These are phyloP conservation scores for Sphagnurus paluster DNA, from an alignment of 1,284 basidiomycete species.

Conservation along the genomic window DNA sequence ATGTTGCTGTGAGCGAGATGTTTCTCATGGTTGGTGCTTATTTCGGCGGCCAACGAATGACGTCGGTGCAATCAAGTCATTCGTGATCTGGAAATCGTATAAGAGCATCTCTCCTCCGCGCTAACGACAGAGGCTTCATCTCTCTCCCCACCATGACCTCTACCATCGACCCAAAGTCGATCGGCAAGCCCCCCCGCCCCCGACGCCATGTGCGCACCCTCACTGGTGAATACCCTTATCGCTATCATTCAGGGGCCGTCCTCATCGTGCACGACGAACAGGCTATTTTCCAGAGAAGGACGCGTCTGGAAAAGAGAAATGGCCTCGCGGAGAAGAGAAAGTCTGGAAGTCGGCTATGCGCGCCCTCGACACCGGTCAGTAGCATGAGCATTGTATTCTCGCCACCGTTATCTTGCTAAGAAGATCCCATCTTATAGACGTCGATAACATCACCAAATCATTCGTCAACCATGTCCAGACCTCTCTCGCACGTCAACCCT, in stretches of 20 bases:
- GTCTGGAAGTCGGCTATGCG: constrained; percentile 75
- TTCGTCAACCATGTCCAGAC: constrained; percentile 87
- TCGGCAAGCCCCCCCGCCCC: constrained; percentile 56
- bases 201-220: constrained; percentile 74
- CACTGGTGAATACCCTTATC: constrained; percentile 49
- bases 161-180: constrained; percentile 63
- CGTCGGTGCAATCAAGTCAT: constrained; percentile 5
- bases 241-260: neutral
- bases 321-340: constrained; percentile 82
- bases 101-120: constrained; percentile 5
- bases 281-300: constrained; percentile 78
- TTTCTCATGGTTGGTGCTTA: neutral
- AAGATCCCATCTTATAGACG: constrained; percentile 45
- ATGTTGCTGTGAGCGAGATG: too few relatives aligned
- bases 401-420: constrained; percentile 3
- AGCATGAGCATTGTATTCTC: constrained; percentile 2
- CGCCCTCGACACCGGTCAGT: constrained; percentile 56
- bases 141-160: constrained; percentile 41
- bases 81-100: constrained; percentile 14
- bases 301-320: constrained; percentile 74
- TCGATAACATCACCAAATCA: constrained; percentile 71
- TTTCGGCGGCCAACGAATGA: constrained; percentile 8
- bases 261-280: constrained; percentile 25
- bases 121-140: constrained; percentile 4
- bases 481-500: constrained; percentile 83